Evolutionary conservation across 1,139 yeast species (phyloP).

Genomic region (Hansenula anomala): DNA sequence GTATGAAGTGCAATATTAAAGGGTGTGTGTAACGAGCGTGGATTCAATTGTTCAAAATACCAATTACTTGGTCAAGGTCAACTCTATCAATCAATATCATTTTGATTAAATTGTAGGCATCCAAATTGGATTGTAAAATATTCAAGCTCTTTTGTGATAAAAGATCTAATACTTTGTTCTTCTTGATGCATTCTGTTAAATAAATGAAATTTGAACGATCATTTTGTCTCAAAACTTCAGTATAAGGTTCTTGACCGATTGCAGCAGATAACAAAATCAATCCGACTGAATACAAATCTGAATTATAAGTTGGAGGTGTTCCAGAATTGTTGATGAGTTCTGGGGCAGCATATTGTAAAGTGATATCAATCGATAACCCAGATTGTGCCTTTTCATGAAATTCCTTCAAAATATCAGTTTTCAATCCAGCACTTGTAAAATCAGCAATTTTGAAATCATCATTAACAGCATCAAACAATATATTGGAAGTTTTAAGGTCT

Average conservation of each 20-base stretch:
- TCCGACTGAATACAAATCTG: conserved; percentile 32
- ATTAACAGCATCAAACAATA: conserved; percentile 20
- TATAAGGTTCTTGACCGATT: conserved; percentile 29
- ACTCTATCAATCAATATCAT: conserved; percentile 12
- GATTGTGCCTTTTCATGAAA: conserved; percentile 7
- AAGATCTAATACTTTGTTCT: conserved; percentile 16
- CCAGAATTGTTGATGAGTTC: conserved; percentile 23
- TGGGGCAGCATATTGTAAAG: conserved; percentile 33
- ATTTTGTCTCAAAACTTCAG: conserved; percentile 7
- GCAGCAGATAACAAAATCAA: conserved; percentile 28
- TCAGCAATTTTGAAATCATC: conserved; percentile 30
- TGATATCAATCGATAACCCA: conserved; percentile 26
- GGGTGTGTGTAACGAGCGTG: too few species aligned
- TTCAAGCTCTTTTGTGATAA: conserved; percentile 1
- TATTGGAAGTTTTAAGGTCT: conserved; percentile 32
- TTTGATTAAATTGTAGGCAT: conserved; percentile 8
- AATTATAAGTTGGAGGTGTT: conserved; percentile 20
- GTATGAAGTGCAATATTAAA: too few species aligned
- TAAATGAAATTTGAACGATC: conserved; percentile 7
- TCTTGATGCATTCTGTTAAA: conserved; percentile 17
- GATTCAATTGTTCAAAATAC: too few species aligned
- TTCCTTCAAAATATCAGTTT: conserved; percentile 13
- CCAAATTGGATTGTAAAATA: conserved; percentile 6
- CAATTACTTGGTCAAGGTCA: background rate
- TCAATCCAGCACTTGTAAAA: conserved; percentile 27